These are phyloP conservation scores for Soucietia sequanensis DNA, from an alignment of 805 yeast genomes.

Conservation along the genomic window DNA sequence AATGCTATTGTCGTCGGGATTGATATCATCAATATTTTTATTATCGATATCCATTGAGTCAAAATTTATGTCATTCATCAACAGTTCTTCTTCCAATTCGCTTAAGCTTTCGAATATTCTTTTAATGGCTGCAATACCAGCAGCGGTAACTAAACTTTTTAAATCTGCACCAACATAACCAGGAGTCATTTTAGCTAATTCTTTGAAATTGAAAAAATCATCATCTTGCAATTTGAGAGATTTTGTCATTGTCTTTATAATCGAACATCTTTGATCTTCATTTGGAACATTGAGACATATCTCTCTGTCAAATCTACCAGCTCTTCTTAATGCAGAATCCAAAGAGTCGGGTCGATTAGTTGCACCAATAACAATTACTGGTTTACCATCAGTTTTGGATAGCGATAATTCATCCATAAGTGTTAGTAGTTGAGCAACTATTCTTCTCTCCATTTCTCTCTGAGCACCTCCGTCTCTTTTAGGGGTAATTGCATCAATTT, in stretches of 20 bases:
- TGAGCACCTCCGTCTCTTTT: constrained; percentile 95
- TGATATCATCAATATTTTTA: too few relatives aligned
- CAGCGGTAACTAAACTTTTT: constrained; percentile 90
- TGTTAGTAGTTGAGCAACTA: constrained; percentile 92
- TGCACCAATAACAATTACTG: constrained; percentile 93
- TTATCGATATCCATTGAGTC: constrained; percentile 37
- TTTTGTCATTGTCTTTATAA: constrained; percentile 70
- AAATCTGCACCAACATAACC: constrained; percentile 98
- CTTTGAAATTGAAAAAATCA: constrained; percentile 58
- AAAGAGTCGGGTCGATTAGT: constrained; percentile 95
- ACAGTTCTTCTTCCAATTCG: constrained; percentile 35
- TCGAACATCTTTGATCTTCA: constrained; percentile 74
- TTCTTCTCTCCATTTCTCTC: constrained; percentile 95
- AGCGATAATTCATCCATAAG: constrained; percentile 90
- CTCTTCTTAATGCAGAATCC: constrained; percentile 92
- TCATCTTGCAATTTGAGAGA: constrained; percentile 62
- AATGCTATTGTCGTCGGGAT: constrained; percentile 2
- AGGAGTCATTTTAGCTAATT: constrained; percentile 88
- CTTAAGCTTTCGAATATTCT: constrained; percentile 72
- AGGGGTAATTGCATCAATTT: constrained; percentile 97
- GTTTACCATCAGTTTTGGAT: constrained; percentile 87
- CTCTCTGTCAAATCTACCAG: constrained; percentile 95
- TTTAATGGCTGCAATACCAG: constrained; percentile 92
- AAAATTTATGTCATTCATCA: constrained; percentile 4
- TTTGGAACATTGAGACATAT: constrained; percentile 94